A percentile compares a stretch with the other conserved stretches of the same genome.
phyloP scores from a whole-genome alignment of 108 stramenopile genomes.

The Pseudonitzschia multiseries region DNA sequence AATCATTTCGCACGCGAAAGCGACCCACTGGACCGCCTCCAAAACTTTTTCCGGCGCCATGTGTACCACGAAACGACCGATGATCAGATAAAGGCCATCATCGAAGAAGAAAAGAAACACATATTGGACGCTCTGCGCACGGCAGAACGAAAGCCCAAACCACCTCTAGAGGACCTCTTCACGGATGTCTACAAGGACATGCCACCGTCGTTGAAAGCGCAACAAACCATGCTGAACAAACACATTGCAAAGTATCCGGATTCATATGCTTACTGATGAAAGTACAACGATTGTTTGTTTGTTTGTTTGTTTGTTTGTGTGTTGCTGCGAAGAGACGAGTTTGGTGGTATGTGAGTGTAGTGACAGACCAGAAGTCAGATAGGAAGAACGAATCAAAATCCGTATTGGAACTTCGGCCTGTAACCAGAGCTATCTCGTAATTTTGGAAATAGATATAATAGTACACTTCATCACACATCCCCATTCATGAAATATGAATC shows the following conservation, averaged over 20 bases:
- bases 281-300: too few relatives aligned
- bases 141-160: conserved; percentile 84
- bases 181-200: conserved; percentile 93
- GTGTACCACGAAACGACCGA: conserved; percentile 63
- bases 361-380: too few relatives aligned
- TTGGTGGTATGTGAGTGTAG: neutral
- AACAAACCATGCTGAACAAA: conserved; percentile 64
- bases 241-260: conserved; percentile 77
- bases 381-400: too few relatives aligned
- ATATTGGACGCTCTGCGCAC: conserved; percentile 84
- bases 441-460: too few relatives aligned
- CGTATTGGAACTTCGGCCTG: too few relatives aligned
- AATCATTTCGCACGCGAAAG: conserved; percentile 49
- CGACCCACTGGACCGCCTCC: conserved; percentile 83
- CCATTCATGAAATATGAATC: too few relatives aligned
- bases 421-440: too few relatives aligned
- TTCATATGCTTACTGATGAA: conserved; percentile 30
- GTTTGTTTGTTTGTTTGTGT: too few relatives aligned
- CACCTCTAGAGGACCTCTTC: conserved; percentile 80
- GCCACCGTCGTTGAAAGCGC: conserved; percentile 81
- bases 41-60: conserved; percentile 65
- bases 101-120: conserved; percentile 73
- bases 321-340: neutral
- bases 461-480: too few relatives aligned
- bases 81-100: conserved; percentile 47